Conservation (phyloP, 768 basidiomycete species). For the Tulasnella calospora region DNA sequence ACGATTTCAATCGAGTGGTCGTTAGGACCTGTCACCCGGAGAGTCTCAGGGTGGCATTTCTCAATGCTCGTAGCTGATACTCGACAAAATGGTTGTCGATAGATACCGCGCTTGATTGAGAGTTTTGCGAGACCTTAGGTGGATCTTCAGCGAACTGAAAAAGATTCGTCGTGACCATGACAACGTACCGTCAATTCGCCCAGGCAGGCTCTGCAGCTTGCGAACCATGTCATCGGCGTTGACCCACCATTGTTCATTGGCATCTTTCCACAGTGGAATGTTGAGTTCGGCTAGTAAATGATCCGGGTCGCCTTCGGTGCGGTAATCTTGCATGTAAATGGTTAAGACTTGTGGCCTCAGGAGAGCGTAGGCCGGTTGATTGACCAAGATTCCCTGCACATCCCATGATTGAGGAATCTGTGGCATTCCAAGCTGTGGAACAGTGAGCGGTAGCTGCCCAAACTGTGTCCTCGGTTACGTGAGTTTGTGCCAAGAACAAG, state of each 20-base stretch:
- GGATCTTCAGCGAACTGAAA: neutral
- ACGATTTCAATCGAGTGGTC: constrained; percentile 29
- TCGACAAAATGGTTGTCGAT: constrained; percentile 20
- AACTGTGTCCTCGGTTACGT: neutral
- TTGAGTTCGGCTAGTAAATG: constrained; percentile 18
- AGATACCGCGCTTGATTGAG: constrained; percentile 20
- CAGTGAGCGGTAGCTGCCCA: neutral
- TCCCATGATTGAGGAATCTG: constrained; percentile 15
- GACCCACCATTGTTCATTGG: constrained; percentile 20
- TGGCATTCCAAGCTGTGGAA: constrained; percentile 11
- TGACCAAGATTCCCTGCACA: neutral
- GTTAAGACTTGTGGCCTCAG: constrained; percentile 12
- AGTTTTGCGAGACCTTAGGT: constrained; percentile 16
- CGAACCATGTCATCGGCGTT: constrained; percentile 24
- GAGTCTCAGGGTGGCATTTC: constrained; percentile 15
- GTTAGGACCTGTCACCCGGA: constrained; percentile 24
- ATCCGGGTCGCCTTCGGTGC: constrained; percentile 9
- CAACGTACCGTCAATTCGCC: constrained; percentile 21
- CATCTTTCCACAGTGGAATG: constrained; percentile 7
- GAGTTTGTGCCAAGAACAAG: neutral
- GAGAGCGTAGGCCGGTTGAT: neutral
- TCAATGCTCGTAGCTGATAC: constrained; percentile 18
- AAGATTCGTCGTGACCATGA: neutral
- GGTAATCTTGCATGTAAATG: constrained; percentile 24
- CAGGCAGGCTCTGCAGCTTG: constrained; percentile 18